These are phyloP conservation scores for Periconia macrospinosa DNA, from an alignment of 2,329 filamentous ascomycete genomes.

Conservation along the genomic window DNA sequence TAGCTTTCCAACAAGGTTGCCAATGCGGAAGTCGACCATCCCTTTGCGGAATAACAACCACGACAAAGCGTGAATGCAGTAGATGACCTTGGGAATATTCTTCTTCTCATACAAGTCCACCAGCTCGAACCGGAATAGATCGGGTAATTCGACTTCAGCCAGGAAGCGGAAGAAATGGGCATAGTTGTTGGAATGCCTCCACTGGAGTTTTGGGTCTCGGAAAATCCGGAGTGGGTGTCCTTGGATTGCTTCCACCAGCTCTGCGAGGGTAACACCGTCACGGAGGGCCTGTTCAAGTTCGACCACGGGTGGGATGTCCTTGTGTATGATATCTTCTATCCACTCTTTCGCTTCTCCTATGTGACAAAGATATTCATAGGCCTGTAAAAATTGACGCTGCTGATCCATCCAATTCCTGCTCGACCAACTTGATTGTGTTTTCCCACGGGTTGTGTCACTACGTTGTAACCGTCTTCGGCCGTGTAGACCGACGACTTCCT, in stretches of 20 bases:
- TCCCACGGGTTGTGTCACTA: slow-evolving; percentile 56
- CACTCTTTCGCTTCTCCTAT: slow-evolving; percentile 99
- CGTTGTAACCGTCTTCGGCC: slow-evolving; percentile 83
- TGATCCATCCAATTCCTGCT: slow-evolving; percentile 98
- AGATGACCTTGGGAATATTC: slow-evolving; percentile 98
- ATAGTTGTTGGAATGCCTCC: slow-evolving; percentile 96
- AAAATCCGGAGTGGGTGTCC: slow-evolving; percentile 80
- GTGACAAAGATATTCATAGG: slow-evolving; percentile 98
- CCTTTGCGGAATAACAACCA: slow-evolving; percentile 97
- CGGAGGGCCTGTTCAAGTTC: slow-evolving; percentile 89
- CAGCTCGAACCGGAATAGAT: slow-evolving; percentile 94
- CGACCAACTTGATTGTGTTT: slow-evolving; percentile 65
- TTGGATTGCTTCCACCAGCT: slow-evolving; percentile 87
- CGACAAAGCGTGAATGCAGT: slow-evolving; percentile 95
- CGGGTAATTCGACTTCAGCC: slow-evolving; percentile 87
- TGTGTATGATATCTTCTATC: slow-evolving; percentile 91
- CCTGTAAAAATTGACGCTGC: slow-evolving; percentile 91
- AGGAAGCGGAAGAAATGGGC: slow-evolving; percentile 94
- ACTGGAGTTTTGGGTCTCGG: slow-evolving; percentile 81
- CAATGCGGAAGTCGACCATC: slow-evolving; percentile 92
- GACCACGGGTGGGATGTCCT: slow-evolving; percentile 86
- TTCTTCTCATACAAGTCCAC: slow-evolving; percentile 99
- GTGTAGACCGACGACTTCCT: slow-evolving; percentile 85
- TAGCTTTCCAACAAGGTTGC: slow-evolving; percentile 92
- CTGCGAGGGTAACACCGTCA: slow-evolving; percentile 90